Evolutionary conservation across 176 grass and related monocot genomes (phyloP), one percentile per base, ranked within the genome.

Genomic region (Urochloa ruziziensis): DNA sequence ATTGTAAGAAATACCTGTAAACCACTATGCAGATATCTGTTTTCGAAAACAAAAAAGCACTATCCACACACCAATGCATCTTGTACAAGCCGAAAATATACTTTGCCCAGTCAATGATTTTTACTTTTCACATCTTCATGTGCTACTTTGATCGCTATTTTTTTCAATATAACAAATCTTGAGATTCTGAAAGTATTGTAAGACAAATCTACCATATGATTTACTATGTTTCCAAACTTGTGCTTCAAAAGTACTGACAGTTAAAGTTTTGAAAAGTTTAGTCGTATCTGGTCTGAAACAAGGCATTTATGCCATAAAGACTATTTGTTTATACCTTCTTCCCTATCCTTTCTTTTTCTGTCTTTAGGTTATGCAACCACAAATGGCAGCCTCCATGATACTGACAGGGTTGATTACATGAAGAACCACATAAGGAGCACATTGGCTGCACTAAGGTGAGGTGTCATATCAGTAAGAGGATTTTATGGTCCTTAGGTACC

Each of bases 391-490:
- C 75, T 89, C 12, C 7, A 90, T 52, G 94, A 94, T 52, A 60
- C 61, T 29, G 81, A 85, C 25, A 83, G 94, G 73, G 7, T 92
- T 12, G 52, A 93, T 77, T 94, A 88, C 84, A 67, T 94, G 46
- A 86, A 81, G 49, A 70, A 64, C 13, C 86, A 85, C 84, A 93
- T 94, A 63, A 44, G 35, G 14, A 82, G 81, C 69, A 84, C 64
- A 35, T 74, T 97, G 7, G 43, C 62, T 13, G 77, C 92, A 62
- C 0, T 97, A 40, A 91, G 90, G 95, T 86, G 70, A 80, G 33
- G 58, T 28, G n/a, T 58, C 52, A 27, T 8, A 67, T 35, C 32
- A 30, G 18, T 34, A 4, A 33, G 64, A 42, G 64, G 64, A 18
- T 67, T 67, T 65, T 39, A 67, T 67, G 64, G 65, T 12, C 18